Percentiles rank a stretch among this genome's conserved stretches.
Evolutionary conservation across 2,329 filamentous ascomycete species (phyloP).

Genomic region (Stachybotrys echinatus): DNA sequence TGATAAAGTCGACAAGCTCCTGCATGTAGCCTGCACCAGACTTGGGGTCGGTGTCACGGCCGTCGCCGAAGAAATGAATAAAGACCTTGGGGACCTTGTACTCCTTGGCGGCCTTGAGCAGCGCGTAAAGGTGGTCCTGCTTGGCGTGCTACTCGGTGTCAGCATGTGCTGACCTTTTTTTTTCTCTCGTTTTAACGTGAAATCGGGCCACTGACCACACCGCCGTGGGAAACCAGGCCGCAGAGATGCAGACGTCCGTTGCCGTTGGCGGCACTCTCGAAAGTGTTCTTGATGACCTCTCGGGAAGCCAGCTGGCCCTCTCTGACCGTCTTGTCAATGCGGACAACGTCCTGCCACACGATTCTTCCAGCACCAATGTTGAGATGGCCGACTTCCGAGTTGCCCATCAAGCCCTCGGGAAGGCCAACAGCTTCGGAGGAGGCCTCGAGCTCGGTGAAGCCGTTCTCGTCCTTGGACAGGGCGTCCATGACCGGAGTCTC

Average conservation of each 20-base stretch:
- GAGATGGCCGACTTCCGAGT: constrained; percentile 96
- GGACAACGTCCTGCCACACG: constrained; percentile 97
- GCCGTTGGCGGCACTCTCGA: constrained; percentile 74
- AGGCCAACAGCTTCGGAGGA: constrained; percentile 94
- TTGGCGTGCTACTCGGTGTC: constrained; percentile 67
- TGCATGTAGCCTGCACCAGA: constrained; percentile 84
- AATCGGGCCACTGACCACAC: constrained; percentile 58
- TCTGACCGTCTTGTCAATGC: constrained; percentile 91
- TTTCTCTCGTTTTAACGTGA: too few species aligned
- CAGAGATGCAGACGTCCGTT: constrained; percentile 90
- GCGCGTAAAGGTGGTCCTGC: constrained; percentile 84
- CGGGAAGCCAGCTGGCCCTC: constrained; percentile 73
- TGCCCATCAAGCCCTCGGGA: constrained; percentile 96
- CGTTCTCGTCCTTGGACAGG: constrained; percentile 75
- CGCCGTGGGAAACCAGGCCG: constrained; percentile 90
- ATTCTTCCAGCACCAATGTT: constrained; percentile 98
- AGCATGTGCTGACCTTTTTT: too few species aligned
- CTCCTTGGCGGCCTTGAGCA: constrained; percentile 87
- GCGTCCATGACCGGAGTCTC: constrained; percentile 93
- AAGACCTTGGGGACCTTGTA: constrained; percentile 84
- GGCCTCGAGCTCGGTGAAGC: constrained; percentile 89
- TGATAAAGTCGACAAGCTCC: constrained; percentile 71
- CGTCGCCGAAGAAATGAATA: constrained; percentile 99
- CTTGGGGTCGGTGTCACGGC: constrained; percentile 96
- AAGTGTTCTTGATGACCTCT: constrained; percentile 69